Evolutionary conservation across 2,329 filamentous ascomycete genomes (phyloP), one percentile per base, ranked within the genome.

Genomic region (Colletotrichum magnum): DNA sequence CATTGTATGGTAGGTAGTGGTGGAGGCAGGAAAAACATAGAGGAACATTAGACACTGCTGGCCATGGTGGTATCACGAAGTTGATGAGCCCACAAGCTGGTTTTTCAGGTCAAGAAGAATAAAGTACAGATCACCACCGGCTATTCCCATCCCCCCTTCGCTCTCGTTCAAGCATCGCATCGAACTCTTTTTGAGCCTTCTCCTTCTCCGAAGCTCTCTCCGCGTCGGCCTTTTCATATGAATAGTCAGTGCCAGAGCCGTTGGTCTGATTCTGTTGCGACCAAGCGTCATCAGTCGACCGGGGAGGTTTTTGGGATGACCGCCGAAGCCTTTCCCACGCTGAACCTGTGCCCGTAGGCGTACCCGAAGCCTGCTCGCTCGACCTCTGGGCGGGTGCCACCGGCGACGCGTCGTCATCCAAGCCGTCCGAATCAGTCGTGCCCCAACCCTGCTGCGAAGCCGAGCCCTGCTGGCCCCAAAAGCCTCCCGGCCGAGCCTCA

Each of bases 141-240:
- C 53, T 50, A 21, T 58, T 58, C 13, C 58, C 39, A 36, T 58
- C 45, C 15, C 51, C 41, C 10, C 48, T 74, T 24, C 82, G 77
- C 67, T 87, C 86, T 15, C 79, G 77, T 50, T 87, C 85, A 3
- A 87, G 64, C 66, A 87, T 77, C 21, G 77, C 78, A 68, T 88
- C 86, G 71, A 87, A 88, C 36, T 88, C 84, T 67, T 78, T 81
- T 67, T 88, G 86, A 6, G 86, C 85, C 70, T 84, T 80, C 9
- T 80, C 79, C 73, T 82, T 86, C 51, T 79, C 80, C 16, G 77
- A 73, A 4, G 73, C 71, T 65, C 74, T 79, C 24, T 84, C 81
- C 62, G 80, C 79, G 9, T 84, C 82, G 2, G 75, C 69, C 4
- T 72, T 70, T 4, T 78, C 77, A 66, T 79, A 85, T 0, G 78